Evolutionary conservation across 768 basidiomycete genomes (phyloP).

Genomic region (Lactifluus volemus): DNA sequence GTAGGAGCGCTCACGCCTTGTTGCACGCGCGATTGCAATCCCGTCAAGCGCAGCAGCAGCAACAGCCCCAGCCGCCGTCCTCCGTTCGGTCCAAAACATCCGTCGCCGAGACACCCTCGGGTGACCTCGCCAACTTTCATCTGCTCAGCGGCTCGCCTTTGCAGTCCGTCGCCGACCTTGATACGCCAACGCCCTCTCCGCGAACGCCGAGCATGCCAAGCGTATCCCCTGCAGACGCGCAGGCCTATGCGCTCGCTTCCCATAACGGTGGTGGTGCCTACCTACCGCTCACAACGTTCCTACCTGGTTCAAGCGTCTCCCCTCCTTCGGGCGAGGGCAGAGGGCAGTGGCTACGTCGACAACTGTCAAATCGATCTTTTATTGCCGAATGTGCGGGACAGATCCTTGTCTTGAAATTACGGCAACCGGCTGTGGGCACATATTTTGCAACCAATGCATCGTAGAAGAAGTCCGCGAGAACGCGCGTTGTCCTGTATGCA

Average conservation of each 20-base stretch:
- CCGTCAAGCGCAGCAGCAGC: background rate
- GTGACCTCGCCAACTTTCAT: constrained; percentile 19
- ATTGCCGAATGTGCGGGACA: constrained; percentile 13
- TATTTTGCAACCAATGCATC: constrained; percentile 19
- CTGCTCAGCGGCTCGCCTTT: constrained; percentile 17
- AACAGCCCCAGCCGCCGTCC: constrained; percentile 1
- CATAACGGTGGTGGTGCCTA: background rate
- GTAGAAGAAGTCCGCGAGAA: constrained; percentile 16
- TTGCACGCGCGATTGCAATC: background rate
- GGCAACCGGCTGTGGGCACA: constrained; percentile 16
- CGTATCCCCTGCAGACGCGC: constrained; percentile 8
- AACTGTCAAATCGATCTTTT: constrained; percentile 2
- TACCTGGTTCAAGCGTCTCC: constrained; percentile 3
- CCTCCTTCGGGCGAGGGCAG: constrained; percentile 7
- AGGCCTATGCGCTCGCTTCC: background rate
- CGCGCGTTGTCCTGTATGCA: constrained; percentile 19
- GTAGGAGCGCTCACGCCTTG: background rate
- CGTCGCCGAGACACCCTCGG: constrained; percentile 21
- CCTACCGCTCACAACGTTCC: background rate
- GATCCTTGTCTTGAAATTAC: constrained; percentile 19
- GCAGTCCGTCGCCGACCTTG: constrained; percentile 13
- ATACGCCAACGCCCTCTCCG: constrained; percentile 18
- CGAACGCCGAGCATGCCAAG: constrained; percentile 13
- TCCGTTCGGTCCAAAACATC: constrained; percentile 13
- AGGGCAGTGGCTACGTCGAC: background rate